Percentiles rank a stretch among this genome's conserved stretches.
These are phyloP conservation scores for Boletus subcaerulescens DNA, from an alignment of 768 basidiomycete genomes.

Conservation along the genomic window DNA sequence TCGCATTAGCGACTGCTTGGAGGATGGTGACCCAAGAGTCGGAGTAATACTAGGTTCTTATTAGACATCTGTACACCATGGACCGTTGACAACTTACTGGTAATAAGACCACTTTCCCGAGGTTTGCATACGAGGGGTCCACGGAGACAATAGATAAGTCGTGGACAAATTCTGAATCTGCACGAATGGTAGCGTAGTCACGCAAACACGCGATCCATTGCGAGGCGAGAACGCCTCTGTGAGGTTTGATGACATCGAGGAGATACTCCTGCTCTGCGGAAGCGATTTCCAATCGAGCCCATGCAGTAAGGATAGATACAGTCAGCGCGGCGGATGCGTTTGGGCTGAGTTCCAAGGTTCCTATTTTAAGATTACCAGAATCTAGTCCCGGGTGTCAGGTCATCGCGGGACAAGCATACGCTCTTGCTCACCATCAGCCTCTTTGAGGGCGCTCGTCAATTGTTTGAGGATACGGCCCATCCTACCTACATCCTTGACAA, in stretches of 20 bases:
- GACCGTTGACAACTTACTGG: constrained; percentile 56
- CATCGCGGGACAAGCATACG: background rate
- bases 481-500: constrained; percentile 82
- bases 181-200: constrained; percentile 89
- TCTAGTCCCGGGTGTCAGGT: constrained; percentile 44
- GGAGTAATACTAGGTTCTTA: constrained; percentile 69
- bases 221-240: constrained; percentile 67
- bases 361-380: constrained; percentile 78
- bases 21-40: constrained; percentile 80
- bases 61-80: background rate
- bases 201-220: constrained; percentile 88
- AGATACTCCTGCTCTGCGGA: constrained; percentile 74
- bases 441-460: constrained; percentile 82
- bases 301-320: constrained; percentile 89
- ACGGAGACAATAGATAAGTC: constrained; percentile 71
- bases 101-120: constrained; percentile 86
- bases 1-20: constrained; percentile 78
- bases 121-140: constrained; percentile 80
- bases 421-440: constrained; percentile 69
- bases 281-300: constrained; percentile 89
- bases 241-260: constrained; percentile 75
- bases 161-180: constrained; percentile 83
- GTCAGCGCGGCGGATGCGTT: constrained; percentile 95
- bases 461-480: constrained; percentile 96
- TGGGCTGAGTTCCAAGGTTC: constrained; percentile 85